These are phyloP conservation scores for Nyctanthes arbortristis DNA, from an alignment of 257 asterid species.

Conservation along the genomic window DNA sequence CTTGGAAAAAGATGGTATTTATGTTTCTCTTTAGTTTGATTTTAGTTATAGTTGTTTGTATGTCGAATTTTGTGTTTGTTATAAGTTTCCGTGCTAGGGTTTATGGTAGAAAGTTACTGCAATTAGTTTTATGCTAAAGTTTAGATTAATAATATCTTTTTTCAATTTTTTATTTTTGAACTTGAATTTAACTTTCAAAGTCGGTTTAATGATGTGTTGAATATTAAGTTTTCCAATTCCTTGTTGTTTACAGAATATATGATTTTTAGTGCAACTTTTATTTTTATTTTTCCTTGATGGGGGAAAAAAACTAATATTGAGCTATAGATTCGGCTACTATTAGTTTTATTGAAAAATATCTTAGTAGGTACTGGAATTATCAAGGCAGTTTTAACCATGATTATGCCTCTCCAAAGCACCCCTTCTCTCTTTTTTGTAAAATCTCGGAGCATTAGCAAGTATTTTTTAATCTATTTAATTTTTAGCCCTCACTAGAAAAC, in stretches of 20 bases:
- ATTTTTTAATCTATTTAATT: background rate
- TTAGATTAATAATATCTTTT: background rate
- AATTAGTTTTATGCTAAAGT: background rate
- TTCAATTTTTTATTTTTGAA: background rate
- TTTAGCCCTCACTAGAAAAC: background rate
- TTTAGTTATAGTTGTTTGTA: background rate
- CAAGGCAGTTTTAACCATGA: background rate
- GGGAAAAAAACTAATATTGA: background rate
- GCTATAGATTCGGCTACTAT: background rate
- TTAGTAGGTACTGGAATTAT: background rate
- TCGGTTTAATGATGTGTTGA: background rate
- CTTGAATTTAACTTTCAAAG: background rate
- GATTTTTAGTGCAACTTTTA: too few species aligned
- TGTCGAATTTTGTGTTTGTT: background rate
- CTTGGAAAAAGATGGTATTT: conserved; percentile 75
- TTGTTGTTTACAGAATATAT: background rate
- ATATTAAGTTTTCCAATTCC: background rate
- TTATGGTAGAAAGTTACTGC: background rate
- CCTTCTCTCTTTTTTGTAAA: background rate
- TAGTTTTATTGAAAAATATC: background rate
- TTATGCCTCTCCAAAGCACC: too few species aligned
- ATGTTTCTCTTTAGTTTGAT: background rate
- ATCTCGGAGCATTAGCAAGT: background rate
- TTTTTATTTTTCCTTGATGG: background rate
- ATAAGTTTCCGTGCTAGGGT: background rate